Conservation (phyloP, 805 yeast genomes). For the Naumovozyma baii region DNA sequence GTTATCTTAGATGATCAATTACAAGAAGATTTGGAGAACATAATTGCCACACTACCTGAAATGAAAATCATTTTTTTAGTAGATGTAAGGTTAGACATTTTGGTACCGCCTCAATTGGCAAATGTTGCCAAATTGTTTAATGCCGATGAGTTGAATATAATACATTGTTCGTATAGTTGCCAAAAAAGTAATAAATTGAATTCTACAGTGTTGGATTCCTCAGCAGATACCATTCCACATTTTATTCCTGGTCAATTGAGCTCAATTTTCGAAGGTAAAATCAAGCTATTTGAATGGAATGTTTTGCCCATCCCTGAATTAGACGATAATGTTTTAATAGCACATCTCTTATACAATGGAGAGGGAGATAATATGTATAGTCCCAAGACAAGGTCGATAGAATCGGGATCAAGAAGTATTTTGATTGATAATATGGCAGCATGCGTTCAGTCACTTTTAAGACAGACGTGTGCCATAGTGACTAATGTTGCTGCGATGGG, state of each 20-base stretch:
- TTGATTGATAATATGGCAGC: slow-evolving; percentile 23
- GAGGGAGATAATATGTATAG: slow-evolving; percentile 21
- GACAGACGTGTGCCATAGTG: slow-evolving; percentile 16
- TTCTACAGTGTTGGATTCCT: background rate
- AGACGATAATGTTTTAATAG: slow-evolving; percentile 21
- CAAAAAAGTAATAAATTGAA: slow-evolving; percentile 7
- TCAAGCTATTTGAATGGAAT: slow-evolving; percentile 14
- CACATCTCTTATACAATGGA: slow-evolving; percentile 16
- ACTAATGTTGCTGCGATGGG: slow-evolving; percentile 24
- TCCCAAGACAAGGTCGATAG: slow-evolving; percentile 15
- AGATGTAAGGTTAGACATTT: slow-evolving; percentile 21
- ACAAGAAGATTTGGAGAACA: slow-evolving; percentile 8
- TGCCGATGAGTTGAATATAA: slow-evolving; percentile 4
- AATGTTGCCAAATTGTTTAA: slow-evolving; percentile 3
- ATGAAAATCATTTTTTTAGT: slow-evolving; percentile 19
- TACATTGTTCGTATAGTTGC: slow-evolving; percentile 15
- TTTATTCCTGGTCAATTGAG: slow-evolving; percentile 16
- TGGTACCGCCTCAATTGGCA: slow-evolving; percentile 8
- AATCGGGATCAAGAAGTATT: slow-evolving; percentile 19
- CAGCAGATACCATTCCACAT: slow-evolving; percentile 12
- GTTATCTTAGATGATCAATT: slow-evolving; percentile 17
- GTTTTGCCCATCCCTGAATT: slow-evolving; percentile 20
- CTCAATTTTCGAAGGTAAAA: background rate
- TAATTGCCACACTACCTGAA: slow-evolving; percentile 5
- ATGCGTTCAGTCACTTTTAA: slow-evolving; percentile 15